Evolutionary conservation across 1,139 yeast species (phyloP), one percentile per base, ranked within the genome.

Genomic region (Protomyces inouyei): DNA sequence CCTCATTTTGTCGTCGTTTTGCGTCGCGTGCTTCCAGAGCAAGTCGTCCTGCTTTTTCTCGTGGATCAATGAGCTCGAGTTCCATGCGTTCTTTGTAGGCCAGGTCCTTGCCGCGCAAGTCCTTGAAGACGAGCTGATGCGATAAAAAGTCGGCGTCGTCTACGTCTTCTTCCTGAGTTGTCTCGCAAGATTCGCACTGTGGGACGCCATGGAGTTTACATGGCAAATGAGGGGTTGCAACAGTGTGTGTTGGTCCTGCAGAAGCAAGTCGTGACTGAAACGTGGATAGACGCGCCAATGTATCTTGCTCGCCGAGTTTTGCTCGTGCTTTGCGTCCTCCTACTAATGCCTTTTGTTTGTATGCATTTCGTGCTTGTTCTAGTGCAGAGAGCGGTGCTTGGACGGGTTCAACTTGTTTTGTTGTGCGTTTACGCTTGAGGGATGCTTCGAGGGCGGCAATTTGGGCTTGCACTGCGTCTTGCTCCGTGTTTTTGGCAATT

Each of bases 181-280:
- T 72, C 18, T 70, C 70, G 57, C 72, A 70, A 9, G 72, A 70
- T 52, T 61, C 65, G 48, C 72, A 70, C 57, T 67, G 63, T 10
- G 70, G 68, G 14, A 70, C 64, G 40, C 66, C 68, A 55, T 70
- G 72, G 25, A 69, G 40, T 14, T 54, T 68, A 23, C 75, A 73
- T 3, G 68, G 35, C 46, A 32, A 54, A 53, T 32, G 51, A 66
- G 46, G 48, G 57, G 45, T 25, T 14, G n/a, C 32, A 16, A 14
- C 21, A 9, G 32, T 12, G 10, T 10, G 46, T 23, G 48, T 37
- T 48, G 51, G n/a, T 25, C 28, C 40, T 4, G 67, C 51, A 6
- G 71, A 53, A 14, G 65, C 55, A 3, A 74, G 69, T 55, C 71
- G 73, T 5, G 69, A 54, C 46, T 70, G 68, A 64, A 74, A 74